Conservation (phyloP, 164 flowering plant species). For the Sedum album region DNA sequence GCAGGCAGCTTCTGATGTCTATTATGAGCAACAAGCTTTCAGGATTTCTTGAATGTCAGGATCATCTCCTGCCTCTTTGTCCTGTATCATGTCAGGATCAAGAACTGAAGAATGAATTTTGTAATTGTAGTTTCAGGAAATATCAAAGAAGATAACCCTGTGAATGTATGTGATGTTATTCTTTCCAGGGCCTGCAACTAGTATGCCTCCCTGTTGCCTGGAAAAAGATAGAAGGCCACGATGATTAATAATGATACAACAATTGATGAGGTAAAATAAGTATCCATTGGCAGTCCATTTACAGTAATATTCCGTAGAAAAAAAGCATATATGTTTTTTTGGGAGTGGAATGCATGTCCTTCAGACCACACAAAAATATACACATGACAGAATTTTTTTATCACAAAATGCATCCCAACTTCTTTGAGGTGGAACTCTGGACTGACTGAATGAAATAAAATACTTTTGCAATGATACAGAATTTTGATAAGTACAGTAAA, state of each 20-base stretch:
- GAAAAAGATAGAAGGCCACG: neutral
- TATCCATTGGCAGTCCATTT: neutral
- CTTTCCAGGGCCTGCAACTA: conserved; percentile 96
- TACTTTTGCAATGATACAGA: neutral
- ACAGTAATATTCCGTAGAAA: neutral
- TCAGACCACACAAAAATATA: neutral
- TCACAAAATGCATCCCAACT: neutral
- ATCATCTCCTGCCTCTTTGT: conserved; percentile 95
- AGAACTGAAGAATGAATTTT: neutral
- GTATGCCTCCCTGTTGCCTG: conserved; percentile 94
- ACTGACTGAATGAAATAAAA: neutral
- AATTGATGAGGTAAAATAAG: neutral
- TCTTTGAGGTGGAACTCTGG: neutral
- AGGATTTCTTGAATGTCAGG: conserved; percentile 68
- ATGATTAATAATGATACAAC: neutral
- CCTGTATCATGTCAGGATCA: conserved; percentile 26
- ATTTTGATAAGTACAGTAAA: too few species aligned
- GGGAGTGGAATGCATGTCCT: neutral
- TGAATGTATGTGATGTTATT: conserved; percentile 69
- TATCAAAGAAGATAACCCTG: conserved; percentile 38
- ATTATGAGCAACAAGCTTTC: conserved; percentile 57
- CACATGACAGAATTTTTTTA: neutral
- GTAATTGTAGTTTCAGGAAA: too few species aligned
- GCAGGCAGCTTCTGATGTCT: neutral
- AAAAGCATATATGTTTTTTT: too few species aligned